Base-by-base conservation (phyloP, 768 basidiomycete genomes). In the Auricularia cornea region DNA sequence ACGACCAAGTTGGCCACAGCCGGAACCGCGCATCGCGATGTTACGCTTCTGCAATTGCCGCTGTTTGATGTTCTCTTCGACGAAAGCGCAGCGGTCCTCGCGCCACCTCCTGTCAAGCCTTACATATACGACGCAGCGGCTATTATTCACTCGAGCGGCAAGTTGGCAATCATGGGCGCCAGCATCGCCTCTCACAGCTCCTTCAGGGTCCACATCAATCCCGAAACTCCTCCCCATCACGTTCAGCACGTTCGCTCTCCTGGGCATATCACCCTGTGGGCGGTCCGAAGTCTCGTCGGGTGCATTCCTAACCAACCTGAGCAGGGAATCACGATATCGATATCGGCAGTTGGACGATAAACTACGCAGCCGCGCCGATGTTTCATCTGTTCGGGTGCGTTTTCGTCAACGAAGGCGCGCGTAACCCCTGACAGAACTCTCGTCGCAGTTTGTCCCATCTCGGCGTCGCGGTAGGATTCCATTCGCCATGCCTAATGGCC, bases 141-240 rank as follows among this genome's bases (percentile, higher is more conserved):
- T 23, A 69, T 73, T 60, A 52, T 73, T 11, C 72, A 73, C 63
- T 73, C 72, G 31, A 72, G 72, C 31, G 72, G 72, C 20, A 23
- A 8, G 44, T 48, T 18, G 11, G 20, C 44, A 23, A 18, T 23
- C 20, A 48, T 18, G 1, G 6, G 20, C 23, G 20, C 16, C 20
- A 8, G 44, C 20, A 20, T 40, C 44, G 44, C 10, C 20, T 6
- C 6, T 18, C 44, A 18, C 5, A 8, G 20, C 11, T 20, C 16
- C 11, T 20, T 5, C 23, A 48, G 44, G 44, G 44, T 48, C 44
- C 16, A 48, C 44, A 6, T 48, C 44, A 3, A 18, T 48, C 20
- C 44, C 44, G 23, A 48, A 48, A 18, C 44, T 48, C 44, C 20
- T 48, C 12, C 44, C 44, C 44, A 18, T 48, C 20, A 14, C 44